phyloP scores from a whole-genome alignment of 129 eudicot genomes.

The Artemisia tridentata region DNA sequence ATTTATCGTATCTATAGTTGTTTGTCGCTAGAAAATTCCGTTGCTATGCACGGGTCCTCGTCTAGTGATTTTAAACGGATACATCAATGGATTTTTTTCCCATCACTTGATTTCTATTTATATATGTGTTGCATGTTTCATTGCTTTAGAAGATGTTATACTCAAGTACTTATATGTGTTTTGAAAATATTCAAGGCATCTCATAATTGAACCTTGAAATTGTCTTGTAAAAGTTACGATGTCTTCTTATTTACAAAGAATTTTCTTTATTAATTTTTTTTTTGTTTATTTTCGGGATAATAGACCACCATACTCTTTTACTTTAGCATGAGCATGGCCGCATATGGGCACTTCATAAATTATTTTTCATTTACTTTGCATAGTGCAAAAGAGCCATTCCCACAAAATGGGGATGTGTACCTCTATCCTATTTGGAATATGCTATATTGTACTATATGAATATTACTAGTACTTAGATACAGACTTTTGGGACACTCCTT shows the following conservation, averaged over 20 bases:
- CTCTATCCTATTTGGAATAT: slow-evolving; percentile 20
- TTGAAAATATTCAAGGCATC: too few relatives aligned
- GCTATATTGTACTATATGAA: not conserved
- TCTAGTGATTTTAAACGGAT: slow-evolving; percentile 7
- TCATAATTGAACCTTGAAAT: too few relatives aligned
- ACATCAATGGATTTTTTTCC: slow-evolving; percentile 1
- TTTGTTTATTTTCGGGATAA: not conserved
- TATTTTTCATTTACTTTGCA: slow-evolving; percentile 12
- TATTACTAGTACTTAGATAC: too few relatives aligned
- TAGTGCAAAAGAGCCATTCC: slow-evolving; percentile 30
- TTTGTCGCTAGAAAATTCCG: too few relatives aligned
- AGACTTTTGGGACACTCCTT: too few relatives aligned
- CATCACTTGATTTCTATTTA: not conserved
- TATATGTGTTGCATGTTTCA: not conserved
- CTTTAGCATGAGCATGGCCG: slow-evolving; percentile 13
- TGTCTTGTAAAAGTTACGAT: too few relatives aligned
- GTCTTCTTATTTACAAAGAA: too few relatives aligned
- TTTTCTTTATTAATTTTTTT: too few relatives aligned
- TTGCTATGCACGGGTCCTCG: too few relatives aligned
- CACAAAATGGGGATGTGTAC: slow-evolving; percentile 27
- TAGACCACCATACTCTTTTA: slow-evolving; percentile 14
- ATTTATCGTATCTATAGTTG: too few relatives aligned
- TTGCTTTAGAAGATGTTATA: too few relatives aligned
- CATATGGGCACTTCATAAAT: slow-evolving; percentile 11
- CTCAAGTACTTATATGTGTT: too few relatives aligned